These are phyloP conservation scores for Periconia sp. DNA, from an alignment of 2,329 filamentous ascomycete genomes.

Conservation along the genomic window DNA sequence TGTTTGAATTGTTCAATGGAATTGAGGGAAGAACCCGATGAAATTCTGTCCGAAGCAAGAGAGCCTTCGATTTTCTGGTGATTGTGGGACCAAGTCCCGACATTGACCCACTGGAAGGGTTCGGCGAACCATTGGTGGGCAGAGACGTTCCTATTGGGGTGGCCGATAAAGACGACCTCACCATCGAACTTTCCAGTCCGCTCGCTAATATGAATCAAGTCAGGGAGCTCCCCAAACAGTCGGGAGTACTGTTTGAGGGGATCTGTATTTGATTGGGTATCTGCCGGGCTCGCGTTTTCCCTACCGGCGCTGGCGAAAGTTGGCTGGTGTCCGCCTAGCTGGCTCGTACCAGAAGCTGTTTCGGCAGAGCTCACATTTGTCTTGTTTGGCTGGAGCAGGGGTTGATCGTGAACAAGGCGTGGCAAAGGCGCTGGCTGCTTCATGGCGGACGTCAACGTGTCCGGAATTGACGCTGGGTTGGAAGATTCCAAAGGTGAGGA, in stretches of 20 bases:
- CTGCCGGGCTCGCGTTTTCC: slow-evolving; percentile 10
- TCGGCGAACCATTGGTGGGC: slow-evolving; percentile 50
- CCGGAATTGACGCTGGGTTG: background rate
- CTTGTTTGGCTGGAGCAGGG: background rate
- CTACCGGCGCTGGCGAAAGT: background rate
- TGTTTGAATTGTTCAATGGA: slow-evolving; percentile 47
- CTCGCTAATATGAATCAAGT: slow-evolving; percentile 41
- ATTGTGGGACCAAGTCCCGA: slow-evolving; percentile 47
- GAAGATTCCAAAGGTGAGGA: background rate
- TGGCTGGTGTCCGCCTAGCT: background rate
- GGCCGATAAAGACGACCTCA: slow-evolving; percentile 49
- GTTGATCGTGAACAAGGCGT: background rate
- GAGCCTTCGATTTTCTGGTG: slow-evolving; percentile 48
- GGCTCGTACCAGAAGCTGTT: background rate
- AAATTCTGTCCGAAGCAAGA: slow-evolving; percentile 45
- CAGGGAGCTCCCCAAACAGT: slow-evolving; percentile 48
- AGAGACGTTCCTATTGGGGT: slow-evolving; percentile 51
- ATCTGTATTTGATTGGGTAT: background rate
- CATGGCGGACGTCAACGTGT: background rate
- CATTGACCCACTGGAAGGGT: slow-evolving; percentile 48
- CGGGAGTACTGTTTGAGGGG: slow-evolving; percentile 24
- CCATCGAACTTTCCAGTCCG: slow-evolving; percentile 39
- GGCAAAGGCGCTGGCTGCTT: background rate
- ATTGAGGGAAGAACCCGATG: slow-evolving; percentile 37
- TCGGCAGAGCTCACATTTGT: background rate